Evolutionary conservation across 306 rosid genomes (phyloP).

Genomic region (Abrus pulchellus): DNA sequence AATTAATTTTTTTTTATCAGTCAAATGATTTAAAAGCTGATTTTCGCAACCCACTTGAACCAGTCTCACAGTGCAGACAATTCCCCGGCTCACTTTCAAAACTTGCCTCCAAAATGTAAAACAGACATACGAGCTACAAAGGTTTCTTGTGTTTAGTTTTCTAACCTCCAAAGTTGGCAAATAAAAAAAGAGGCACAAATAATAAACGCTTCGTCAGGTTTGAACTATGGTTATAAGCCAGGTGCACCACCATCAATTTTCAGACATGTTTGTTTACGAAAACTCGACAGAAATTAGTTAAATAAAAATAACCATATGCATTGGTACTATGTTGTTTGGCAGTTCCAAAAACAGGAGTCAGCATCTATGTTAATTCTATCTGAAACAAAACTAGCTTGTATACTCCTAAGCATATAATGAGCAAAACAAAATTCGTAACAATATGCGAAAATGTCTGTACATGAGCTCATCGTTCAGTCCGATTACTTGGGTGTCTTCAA

Average conservation of each 20-base stretch:
- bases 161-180: too few relatives aligned
- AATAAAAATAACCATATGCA: not conserved
- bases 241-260: not conserved
- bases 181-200: too few relatives aligned
- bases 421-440: not conserved
- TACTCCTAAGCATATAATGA: constrained; percentile 15
- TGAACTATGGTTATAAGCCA: not conserved
- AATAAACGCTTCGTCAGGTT: too few relatives aligned
- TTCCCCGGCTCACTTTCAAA: too few relatives aligned
- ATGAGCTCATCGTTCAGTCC: constrained; percentile 1
- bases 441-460: constrained; percentile 12
- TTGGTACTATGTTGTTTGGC: not conserved
- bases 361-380: not conserved
- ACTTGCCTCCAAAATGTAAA: too few relatives aligned
- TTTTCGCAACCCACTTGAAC: too few relatives aligned
- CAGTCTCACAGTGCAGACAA: too few relatives aligned
- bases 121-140: too few relatives aligned
- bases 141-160: too few relatives aligned
- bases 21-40: too few relatives aligned
- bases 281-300: not conserved
- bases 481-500: constrained; percentile 36
- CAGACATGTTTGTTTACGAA: not conserved
- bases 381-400: constrained; percentile 1
- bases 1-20: too few relatives aligned
- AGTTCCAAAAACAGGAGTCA: not conserved